phyloP scores from a whole-genome alignment of 2,329 filamentous ascomycete genomes.

The Clonostachys chloroleuca region DNA sequence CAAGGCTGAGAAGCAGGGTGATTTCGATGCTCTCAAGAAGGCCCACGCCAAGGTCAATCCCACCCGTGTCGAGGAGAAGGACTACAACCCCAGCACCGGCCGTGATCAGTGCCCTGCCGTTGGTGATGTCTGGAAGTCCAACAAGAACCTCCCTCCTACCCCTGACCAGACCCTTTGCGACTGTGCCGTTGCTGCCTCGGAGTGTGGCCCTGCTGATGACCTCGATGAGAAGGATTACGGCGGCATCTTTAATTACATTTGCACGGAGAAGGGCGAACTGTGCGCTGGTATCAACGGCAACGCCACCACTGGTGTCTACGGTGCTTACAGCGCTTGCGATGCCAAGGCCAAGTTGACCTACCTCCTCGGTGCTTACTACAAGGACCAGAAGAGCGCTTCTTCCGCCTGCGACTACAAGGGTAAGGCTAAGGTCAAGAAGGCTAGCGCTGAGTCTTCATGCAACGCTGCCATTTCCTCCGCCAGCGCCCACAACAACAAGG shows the following conservation, averaged over 20 bases:
- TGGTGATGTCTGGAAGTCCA: slow-evolving; percentile 58
- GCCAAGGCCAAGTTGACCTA: slow-evolving; percentile 67
- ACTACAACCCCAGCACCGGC: slow-evolving; percentile 54
- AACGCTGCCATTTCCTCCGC: slow-evolving; percentile 55
- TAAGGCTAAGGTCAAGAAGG: slow-evolving; percentile 51
- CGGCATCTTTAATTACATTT: slow-evolving; percentile 71
- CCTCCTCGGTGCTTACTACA: slow-evolving; percentile 71
- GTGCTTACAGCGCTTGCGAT: slow-evolving; percentile 75
- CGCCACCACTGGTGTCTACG: slow-evolving; percentile 64
- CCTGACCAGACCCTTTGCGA: slow-evolving; percentile 76
- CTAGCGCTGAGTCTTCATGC: slow-evolving; percentile 49
- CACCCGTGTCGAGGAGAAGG: slow-evolving; percentile 56
- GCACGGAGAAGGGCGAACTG: slow-evolving; percentile 48
- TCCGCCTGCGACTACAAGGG: slow-evolving; percentile 70
- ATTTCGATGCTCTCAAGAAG: slow-evolving; percentile 70
- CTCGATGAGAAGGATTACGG: slow-evolving; percentile 56
- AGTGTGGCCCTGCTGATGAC: slow-evolving; percentile 61
- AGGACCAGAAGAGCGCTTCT: slow-evolving; percentile 43
- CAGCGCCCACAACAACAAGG: slow-evolving; percentile 47
- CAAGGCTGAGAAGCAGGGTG: slow-evolving; percentile 61
- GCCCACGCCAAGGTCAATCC: slow-evolving; percentile 67
- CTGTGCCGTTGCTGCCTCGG: slow-evolving; percentile 76
- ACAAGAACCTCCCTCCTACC: slow-evolving; percentile 69
- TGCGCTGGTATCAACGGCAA: slow-evolving; percentile 69
- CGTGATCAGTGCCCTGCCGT: slow-evolving; percentile 60